phyloP scores from a whole-genome alignment of 2,329 filamentous ascomycete genomes.

The Aspergillus pseudoterreus region DNA sequence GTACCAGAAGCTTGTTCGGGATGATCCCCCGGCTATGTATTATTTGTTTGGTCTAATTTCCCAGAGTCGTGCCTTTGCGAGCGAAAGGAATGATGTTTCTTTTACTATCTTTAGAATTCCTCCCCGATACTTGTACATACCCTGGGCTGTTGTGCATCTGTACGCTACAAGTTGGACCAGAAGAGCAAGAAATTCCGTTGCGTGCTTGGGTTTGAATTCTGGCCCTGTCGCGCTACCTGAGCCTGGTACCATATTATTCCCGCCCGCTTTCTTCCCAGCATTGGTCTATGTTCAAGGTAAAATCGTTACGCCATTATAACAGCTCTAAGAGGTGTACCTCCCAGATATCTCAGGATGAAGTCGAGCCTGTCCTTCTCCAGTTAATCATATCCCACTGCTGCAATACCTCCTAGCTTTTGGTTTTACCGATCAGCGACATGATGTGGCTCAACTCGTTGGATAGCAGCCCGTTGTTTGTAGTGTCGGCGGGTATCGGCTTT shows the following conservation, averaged over 20 bases:
- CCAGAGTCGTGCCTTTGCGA: slow-evolving; percentile 39
- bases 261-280: background rate
- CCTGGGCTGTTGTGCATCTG: slow-evolving; percentile 36
- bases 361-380: background rate
- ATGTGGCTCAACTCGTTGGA: slow-evolving; percentile 30
- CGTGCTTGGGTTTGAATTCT: slow-evolving; percentile 25
- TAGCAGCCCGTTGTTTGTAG: slow-evolving; percentile 12
- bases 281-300: background rate
- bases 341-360: background rate
- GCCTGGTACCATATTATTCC: slow-evolving; percentile 6
- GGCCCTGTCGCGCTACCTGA: slow-evolving; percentile 8
- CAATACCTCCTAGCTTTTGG: slow-evolving; percentile 10
- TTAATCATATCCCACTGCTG: too few relatives aligned
- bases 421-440: slow-evolving; percentile 30
- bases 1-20: slow-evolving; percentile 32
- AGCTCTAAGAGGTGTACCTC: background rate
- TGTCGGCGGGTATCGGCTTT: slow-evolving; percentile 21
- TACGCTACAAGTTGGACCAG: slow-evolving; percentile 37
- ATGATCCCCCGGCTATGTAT: slow-evolving; percentile 36
- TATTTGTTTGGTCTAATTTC: slow-evolving; percentile 41
- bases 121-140: slow-evolving; percentile 41
- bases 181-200: slow-evolving; percentile 37
- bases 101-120: slow-evolving; percentile 37
- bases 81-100: slow-evolving; percentile 39
- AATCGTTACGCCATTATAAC: slow-evolving; percentile 3